Conservation (phyloP, 768 basidiomycete genomes). For the Lactarius psammicola region DNA sequence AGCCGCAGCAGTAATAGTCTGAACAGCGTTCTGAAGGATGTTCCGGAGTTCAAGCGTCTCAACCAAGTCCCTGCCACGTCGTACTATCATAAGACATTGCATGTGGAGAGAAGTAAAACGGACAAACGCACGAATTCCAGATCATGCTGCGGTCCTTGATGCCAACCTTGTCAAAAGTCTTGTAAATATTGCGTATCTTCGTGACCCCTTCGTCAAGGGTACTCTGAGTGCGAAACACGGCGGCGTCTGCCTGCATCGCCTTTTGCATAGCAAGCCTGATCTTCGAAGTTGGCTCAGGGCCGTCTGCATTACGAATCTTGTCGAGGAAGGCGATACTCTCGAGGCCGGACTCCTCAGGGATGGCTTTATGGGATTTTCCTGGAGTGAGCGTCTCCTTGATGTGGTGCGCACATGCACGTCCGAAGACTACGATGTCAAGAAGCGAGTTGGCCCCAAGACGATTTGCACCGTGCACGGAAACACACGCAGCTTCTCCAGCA, state of each 20-base stretch:
- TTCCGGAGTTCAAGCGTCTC: conserved; percentile 98
- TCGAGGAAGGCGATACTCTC: conserved; percentile 85
- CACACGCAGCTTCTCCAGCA: conserved; percentile 97
- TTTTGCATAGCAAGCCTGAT: conserved; percentile 97
- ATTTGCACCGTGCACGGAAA: conserved; percentile 99
- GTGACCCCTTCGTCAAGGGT: conserved; percentile 89
- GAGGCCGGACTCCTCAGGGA: conserved; percentile 84
- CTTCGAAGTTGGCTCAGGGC: conserved; percentile 82
- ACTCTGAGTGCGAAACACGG: conserved; percentile 94
- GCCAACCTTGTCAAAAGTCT: conserved; percentile 85
- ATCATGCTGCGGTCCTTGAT: conserved; percentile 99
- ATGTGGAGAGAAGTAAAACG: neutral
- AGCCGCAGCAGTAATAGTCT: conserved; percentile 90
- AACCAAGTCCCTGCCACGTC: conserved; percentile 72
- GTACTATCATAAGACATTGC: conserved; percentile 2
- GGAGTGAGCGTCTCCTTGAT: conserved; percentile 89
- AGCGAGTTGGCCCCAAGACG: conserved; percentile 99
- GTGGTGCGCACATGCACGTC: conserved; percentile 98
- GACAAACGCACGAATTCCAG: conserved; percentile 87
- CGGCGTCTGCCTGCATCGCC: conserved; percentile 97
- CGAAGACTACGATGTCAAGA: conserved; percentile 98
- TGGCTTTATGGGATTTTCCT: conserved; percentile 85
- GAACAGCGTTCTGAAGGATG: conserved; percentile 90
- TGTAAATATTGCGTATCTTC: conserved; percentile 84
- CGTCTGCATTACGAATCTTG: conserved; percentile 78